phyloP scores from a whole-genome alignment of 345 rosid genomes.

The Populus tremula region DNA sequence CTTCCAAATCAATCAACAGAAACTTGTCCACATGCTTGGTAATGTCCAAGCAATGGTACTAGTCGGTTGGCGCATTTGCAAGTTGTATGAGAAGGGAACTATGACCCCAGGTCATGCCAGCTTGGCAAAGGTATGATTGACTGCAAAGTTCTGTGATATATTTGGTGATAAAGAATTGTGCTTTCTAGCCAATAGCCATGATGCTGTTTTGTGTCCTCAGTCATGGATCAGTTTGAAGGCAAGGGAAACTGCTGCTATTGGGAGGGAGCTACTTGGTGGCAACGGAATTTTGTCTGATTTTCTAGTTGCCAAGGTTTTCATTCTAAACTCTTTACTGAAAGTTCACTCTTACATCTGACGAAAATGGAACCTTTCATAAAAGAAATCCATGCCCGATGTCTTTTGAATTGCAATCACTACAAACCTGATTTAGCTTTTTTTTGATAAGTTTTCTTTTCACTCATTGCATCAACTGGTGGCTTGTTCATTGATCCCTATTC shows the following conservation, averaged over 20 bases:
- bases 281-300: slow-evolving; percentile 83
- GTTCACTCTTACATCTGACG: not conserved
- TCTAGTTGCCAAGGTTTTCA: slow-evolving; percentile 84
- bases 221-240: slow-evolving; percentile 76
- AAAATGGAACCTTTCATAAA: not conserved
- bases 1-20: slow-evolving; percentile 86
- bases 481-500: not conserved
- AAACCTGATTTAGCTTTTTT: not conserved
- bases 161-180: not conserved
- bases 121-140: slow-evolving; percentile 75
- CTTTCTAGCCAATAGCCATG: not conserved
- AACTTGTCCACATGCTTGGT: slow-evolving; percentile 83
- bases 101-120: slow-evolving; percentile 97
- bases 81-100: slow-evolving; percentile 71
- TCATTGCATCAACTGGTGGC: not conserved
- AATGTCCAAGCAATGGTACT: slow-evolving; percentile 89
- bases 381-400: not conserved
- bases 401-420: not conserved
- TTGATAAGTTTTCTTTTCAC: not conserved
- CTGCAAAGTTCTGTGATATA: not conserved
- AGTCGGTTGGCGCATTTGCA: slow-evolving; percentile 96
- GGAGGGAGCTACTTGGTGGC: slow-evolving; percentile 93
- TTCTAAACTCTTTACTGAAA: slow-evolving; percentile 2
- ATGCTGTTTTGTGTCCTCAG: slow-evolving; percentile 32
- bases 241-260: slow-evolving; percentile 75